Conservation (phyloP, 345 rosid species). For the Hibiscus tridactylites region DNA sequence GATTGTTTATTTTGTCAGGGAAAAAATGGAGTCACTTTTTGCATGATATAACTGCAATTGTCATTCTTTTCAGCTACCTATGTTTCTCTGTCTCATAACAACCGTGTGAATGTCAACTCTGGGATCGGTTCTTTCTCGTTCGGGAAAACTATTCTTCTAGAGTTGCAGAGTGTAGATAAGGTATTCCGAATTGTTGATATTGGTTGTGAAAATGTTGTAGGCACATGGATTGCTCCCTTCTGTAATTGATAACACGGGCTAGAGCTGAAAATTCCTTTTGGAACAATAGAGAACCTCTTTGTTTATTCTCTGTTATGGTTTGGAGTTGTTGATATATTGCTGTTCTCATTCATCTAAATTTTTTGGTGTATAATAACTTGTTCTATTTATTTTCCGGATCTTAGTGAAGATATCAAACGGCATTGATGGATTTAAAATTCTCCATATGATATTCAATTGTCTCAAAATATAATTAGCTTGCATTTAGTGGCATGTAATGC, state of each 20-base stretch:
- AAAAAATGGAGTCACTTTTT: background rate
- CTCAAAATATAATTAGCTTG: background rate
- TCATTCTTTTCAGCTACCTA: background rate
- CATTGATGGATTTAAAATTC: background rate
- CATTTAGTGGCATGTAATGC: background rate
- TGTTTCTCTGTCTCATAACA: background rate
- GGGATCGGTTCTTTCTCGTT: background rate
- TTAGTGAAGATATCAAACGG: background rate
- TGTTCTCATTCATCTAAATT: background rate
- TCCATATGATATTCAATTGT: background rate
- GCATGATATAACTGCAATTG: background rate
- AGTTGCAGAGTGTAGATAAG: background rate
- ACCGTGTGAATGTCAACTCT: background rate
- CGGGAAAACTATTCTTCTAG: background rate
- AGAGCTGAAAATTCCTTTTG: background rate
- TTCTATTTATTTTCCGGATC: background rate
- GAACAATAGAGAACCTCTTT: background rate
- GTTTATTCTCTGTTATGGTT: background rate
- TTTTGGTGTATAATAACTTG: background rate
- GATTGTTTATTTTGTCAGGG: background rate
- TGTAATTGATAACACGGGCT: background rate
- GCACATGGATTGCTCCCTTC: background rate
- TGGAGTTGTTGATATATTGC: background rate
- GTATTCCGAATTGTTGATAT: background rate
- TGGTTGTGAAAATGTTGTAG: background rate